phyloP scores from a whole-genome alignment of 2,329 filamentous ascomycete species.

The Nectriaceae sp. region DNA sequence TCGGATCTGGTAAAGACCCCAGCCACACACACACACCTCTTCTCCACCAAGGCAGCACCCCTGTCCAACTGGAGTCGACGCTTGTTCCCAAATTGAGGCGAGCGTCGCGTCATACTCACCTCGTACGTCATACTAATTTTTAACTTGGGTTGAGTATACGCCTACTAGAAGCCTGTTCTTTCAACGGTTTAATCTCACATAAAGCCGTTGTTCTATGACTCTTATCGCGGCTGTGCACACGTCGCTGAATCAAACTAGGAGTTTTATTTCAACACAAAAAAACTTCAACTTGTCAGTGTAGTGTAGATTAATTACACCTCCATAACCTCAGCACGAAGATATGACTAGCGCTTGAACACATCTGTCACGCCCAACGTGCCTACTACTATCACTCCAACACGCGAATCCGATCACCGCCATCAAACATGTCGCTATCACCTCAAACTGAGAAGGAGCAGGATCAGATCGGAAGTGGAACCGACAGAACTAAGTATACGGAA shows the following conservation, averaged over 20 bases:
- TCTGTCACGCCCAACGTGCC: too few species aligned
- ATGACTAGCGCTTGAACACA: slow-evolving; percentile 3
- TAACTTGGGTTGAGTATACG: too few species aligned
- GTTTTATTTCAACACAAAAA: slow-evolving; percentile 12
- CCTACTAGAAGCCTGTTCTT: slow-evolving; percentile 26
- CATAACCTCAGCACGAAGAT: slow-evolving; percentile 1
- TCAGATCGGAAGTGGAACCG: slow-evolving; percentile 15
- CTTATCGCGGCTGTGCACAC: slow-evolving; percentile 32
- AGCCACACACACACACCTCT: too few species aligned
- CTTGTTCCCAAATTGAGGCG: too few species aligned
- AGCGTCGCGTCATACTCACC: too few species aligned
- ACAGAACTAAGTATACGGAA: slow-evolving; percentile 20
- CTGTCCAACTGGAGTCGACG: too few species aligned
- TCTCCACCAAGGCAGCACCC: too few species aligned
- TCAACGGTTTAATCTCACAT: neutral
- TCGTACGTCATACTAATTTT: too few species aligned
- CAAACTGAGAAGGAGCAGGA: slow-evolving; percentile 6
- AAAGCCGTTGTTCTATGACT: slow-evolving; percentile 18
- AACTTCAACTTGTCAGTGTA: neutral
- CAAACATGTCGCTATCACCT: too few species aligned
- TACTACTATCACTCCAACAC: too few species aligned
- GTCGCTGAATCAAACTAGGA: slow-evolving; percentile 19
- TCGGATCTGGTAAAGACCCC: too few species aligned
- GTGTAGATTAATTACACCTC: neutral
- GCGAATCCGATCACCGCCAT: too few species aligned